Evolutionary conservation across 179 eudicot genomes (phyloP).

Genomic region (Silene coronaria): DNA sequence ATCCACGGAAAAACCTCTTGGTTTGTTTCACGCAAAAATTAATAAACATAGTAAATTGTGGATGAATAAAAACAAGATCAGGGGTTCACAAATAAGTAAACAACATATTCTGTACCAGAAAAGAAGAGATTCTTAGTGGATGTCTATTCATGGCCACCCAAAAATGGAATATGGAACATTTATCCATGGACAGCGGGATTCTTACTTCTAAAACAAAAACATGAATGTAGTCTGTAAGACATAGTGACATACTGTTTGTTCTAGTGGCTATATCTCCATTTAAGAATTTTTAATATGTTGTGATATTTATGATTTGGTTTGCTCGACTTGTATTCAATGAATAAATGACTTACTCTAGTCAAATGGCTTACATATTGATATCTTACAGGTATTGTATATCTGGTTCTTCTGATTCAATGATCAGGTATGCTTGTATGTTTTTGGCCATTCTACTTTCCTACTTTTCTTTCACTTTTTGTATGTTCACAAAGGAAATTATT

Average conservation of each 20-base stretch:
- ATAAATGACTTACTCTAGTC: background rate
- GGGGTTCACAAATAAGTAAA: too few relatives aligned
- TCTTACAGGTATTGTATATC: conserved; percentile 80
- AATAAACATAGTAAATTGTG: too few relatives aligned
- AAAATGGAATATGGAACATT: too few relatives aligned
- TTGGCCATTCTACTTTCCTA: background rate
- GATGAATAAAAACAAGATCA: too few relatives aligned
- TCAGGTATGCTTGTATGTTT: conserved; percentile 49
- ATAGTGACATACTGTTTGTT: background rate
- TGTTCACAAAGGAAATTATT: background rate
- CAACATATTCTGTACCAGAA: too few relatives aligned
- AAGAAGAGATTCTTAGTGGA: too few relatives aligned
- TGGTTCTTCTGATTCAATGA: conserved; percentile 99
- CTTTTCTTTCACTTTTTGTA: background rate
- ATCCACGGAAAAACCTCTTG: background rate
- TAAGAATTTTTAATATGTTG: background rate
- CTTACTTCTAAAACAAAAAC: background rate
- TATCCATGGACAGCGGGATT: too few relatives aligned
- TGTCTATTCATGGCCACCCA: too few relatives aligned
- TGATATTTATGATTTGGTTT: conserved; percentile 2
- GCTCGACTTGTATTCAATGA: conserved; percentile 6
- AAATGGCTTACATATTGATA: conserved; percentile 12
- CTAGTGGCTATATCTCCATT: background rate
- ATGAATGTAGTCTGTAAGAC: background rate
- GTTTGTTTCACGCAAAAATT: background rate